Evolutionary conservation across 257 asterid genomes (phyloP).

Genomic region (Solanum gandarillasii): DNA sequence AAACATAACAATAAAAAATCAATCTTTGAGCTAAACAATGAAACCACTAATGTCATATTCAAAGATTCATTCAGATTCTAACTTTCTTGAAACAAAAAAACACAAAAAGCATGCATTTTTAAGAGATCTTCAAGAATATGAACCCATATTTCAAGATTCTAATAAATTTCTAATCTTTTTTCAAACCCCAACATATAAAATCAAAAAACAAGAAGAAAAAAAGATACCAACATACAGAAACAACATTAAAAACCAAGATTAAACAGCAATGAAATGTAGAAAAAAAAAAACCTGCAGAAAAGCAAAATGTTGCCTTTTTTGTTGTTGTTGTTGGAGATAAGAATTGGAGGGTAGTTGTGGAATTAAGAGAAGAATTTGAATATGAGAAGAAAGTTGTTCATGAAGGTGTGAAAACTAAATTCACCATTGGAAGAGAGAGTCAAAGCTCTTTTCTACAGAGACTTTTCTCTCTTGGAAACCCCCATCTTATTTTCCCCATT

Average conservation of each 20-base stretch:
- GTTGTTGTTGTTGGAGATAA: background rate
- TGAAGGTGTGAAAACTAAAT: slow-evolving; percentile 7
- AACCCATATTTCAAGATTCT: background rate
- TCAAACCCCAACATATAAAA: background rate
- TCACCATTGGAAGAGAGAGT: slow-evolving; percentile 28
- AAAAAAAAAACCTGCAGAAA: background rate
- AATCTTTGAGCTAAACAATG: background rate
- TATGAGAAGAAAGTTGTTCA: background rate
- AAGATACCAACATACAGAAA: background rate
- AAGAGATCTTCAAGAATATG: background rate
- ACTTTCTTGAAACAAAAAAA: background rate
- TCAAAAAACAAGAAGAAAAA: background rate
- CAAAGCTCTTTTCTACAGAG: slow-evolving; percentile 32
- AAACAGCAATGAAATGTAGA: background rate
- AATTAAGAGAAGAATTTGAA: background rate
- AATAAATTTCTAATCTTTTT: background rate
- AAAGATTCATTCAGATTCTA: background rate
- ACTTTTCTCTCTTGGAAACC: slow-evolving; percentile 22
- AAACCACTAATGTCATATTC: background rate
- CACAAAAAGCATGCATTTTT: background rate
- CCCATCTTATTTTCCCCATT: background rate
- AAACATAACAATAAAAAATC: background rate
- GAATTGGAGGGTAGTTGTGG: background rate
- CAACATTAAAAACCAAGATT: background rate
- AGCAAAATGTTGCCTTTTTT: background rate